A percentile compares a stretch with the other conserved stretches of the same genome.
These are phyloP conservation scores for Leccinum sublutescens DNA, from an alignment of 768 basidiomycete genomes.

Conservation along the genomic window DNA sequence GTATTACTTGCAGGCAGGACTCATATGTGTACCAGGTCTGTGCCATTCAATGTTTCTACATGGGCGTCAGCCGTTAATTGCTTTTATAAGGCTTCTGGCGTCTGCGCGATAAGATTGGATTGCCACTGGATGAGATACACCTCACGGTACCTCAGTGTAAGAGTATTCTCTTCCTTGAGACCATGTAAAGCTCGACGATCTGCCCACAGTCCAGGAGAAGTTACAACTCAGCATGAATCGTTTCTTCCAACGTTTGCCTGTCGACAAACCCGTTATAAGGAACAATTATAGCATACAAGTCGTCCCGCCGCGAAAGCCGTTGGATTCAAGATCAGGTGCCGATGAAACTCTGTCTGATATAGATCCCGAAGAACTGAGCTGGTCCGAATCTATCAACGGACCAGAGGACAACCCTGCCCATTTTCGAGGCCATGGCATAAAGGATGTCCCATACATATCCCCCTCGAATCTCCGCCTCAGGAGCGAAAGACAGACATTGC, in stretches of 20 bases:
- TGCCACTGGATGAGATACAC: constrained; percentile 72
- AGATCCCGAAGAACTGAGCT: no score
- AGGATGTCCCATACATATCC: constrained; percentile 17
- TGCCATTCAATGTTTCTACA: background rate
- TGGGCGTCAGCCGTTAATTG: background rate
- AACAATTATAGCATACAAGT: constrained; percentile 55
- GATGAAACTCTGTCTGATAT: no score
- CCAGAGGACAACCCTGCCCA: no score
- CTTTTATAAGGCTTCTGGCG: constrained; percentile 64
- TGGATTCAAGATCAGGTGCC: no score
- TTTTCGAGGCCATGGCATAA: constrained; percentile 16
- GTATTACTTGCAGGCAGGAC: constrained; percentile 78
- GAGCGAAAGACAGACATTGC: constrained; percentile 68
- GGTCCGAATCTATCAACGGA: no score
- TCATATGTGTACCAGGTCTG: constrained; percentile 64
- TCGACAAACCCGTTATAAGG: constrained; percentile 70
- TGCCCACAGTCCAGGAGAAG: constrained; percentile 56
- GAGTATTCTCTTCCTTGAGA: constrained; percentile 17
- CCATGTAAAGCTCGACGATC: background rate
- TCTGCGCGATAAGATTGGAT: constrained; percentile 75
- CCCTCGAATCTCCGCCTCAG: constrained; percentile 54
- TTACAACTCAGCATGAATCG: constrained; percentile 63
- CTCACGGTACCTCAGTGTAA: constrained; percentile 63
- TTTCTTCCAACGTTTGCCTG: constrained; percentile 65
- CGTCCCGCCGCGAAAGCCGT: no score